Base-by-base conservation (phyloP, 2,329 filamentous ascomycete genomes). In the Dactylellina parvicollis region DNA sequence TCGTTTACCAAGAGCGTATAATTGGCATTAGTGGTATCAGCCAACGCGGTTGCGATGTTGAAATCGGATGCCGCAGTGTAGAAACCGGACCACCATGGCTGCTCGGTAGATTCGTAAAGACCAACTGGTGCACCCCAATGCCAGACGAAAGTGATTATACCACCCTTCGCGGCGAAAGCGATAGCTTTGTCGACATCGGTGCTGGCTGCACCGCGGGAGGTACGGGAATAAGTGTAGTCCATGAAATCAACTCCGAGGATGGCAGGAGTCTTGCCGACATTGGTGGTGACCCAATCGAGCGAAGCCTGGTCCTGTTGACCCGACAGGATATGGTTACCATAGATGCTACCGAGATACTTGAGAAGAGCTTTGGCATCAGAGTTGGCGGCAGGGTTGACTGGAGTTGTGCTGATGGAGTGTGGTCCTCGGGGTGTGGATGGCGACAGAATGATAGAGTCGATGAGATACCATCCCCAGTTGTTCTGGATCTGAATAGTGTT, bases 401-500 rank as follows among this genome's bases (percentile, higher is more conserved):
- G 81, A 0, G 76, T 78, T 0, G 78, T 79, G 34, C 78, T 81
- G 66, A 83, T 79, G n/a, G 81, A 76, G 75, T 83, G 82, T 0
- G 81, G 78, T 5, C 77, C 78, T n/a, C 82, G 79, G 7, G 79
- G 74, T 3, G 77, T 76, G 5, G 81, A 79, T 5, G 81, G 81
- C 0, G 80, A 76, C 1, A 83, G 75, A 1, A 77, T 80, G 75
- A 84, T 82, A 60, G 80, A 80, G 75, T 85, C 83, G 57, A 83
- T 81, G 20, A 84, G 80, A 75, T 82, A 82, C 82, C 82, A 84
- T 65, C 83, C 83, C 83, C 83, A 84, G 78, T 84, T 83, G 77
- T 77, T 82, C 59, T 82, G 80, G 46, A 84, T 81, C 38, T 83
- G 79, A 55, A 84, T 81, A 0, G 81, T 84, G 77, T 84, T 84